phyloP scores from a whole-genome alignment of 2,329 filamentous ascomycete genomes.

The Emergomyces africanus region DNA sequence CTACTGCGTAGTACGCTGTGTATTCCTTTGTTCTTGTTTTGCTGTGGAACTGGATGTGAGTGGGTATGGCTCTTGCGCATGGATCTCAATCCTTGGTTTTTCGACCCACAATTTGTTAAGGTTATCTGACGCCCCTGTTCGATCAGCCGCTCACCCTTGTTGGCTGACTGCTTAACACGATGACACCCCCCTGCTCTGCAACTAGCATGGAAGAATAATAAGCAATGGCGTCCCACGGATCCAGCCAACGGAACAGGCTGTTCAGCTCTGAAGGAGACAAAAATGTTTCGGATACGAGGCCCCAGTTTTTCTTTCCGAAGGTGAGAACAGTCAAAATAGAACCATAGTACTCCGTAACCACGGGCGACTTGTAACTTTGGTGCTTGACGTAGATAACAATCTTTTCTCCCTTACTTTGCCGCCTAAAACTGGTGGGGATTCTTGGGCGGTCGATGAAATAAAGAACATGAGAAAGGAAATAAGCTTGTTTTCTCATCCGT shows the following conservation, averaged over 20 bases:
- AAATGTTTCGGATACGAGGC: not conserved
- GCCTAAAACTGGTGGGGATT: not conserved
- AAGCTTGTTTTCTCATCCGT: conserved; percentile 3
- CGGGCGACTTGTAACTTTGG: not conserved
- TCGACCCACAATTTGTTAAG: not conserved
- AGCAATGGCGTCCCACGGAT: not conserved
- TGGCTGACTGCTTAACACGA: not conserved
- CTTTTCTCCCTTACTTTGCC: not conserved
- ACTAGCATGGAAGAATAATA: not conserved
- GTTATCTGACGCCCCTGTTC: conserved; percentile 3
- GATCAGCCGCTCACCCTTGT: conserved; percentile 1
- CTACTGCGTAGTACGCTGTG: not conserved
- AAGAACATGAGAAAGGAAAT: conserved; percentile 1
- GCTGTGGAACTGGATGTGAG: not conserved
- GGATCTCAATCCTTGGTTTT: not conserved
- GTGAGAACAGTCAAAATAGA: too few species aligned
- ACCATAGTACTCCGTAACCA: not conserved
- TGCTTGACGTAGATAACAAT: not conserved
- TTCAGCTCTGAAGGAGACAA: not conserved
- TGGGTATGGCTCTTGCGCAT: not conserved
- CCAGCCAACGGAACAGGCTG: not conserved
- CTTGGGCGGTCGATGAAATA: not conserved
- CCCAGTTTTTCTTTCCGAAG: not conserved
- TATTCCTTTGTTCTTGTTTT: not conserved
- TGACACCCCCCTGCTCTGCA: not conserved